phyloP scores from a whole-genome alignment of 805 yeast genomes.

The Wickerhamiella domercqiae region DNA sequence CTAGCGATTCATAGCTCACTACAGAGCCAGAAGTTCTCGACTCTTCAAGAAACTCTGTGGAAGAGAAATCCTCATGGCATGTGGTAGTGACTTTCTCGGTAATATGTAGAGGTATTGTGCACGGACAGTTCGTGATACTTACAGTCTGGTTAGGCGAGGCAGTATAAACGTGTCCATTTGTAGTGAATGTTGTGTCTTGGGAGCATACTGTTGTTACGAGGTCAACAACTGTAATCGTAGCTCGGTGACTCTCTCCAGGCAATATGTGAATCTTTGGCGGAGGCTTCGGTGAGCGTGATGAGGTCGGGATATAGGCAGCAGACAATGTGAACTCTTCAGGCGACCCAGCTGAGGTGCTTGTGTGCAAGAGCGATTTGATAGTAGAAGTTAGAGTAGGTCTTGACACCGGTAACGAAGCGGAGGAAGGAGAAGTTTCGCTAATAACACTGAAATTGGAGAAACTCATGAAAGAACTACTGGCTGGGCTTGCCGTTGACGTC shows the following conservation, averaged over 20 bases:
- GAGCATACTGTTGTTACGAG: conserved; percentile 2
- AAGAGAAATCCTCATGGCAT: too few species aligned
- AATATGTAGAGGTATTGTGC: conserved; percentile 6
- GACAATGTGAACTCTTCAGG: background rate
- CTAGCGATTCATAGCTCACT: too few species aligned
- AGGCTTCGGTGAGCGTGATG: background rate
- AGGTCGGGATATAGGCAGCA: background rate
- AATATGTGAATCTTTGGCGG: too few species aligned
- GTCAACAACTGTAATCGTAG: background rate
- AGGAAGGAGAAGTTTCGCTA: background rate
- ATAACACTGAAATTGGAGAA: background rate
- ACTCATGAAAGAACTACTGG: background rate
- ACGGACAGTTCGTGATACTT: conserved; percentile 9
- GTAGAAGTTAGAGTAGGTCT: background rate
- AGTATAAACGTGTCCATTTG: conserved; percentile 5
- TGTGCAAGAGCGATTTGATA: background rate
- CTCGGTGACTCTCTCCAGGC: background rate
- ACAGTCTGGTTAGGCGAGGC: conserved; percentile 6
- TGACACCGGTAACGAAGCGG: too few species aligned
- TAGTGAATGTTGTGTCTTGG: conserved; percentile 1
- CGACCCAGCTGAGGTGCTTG: background rate
- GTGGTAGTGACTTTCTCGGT: too few species aligned
- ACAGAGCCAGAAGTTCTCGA: too few species aligned
- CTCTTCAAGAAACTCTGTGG: too few species aligned
- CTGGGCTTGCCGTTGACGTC: too few species aligned